These are phyloP conservation scores for Chimonanthus salicifolius DNA, from an alignment of 164 flowering plant genomes.

Conservation along the genomic window DNA sequence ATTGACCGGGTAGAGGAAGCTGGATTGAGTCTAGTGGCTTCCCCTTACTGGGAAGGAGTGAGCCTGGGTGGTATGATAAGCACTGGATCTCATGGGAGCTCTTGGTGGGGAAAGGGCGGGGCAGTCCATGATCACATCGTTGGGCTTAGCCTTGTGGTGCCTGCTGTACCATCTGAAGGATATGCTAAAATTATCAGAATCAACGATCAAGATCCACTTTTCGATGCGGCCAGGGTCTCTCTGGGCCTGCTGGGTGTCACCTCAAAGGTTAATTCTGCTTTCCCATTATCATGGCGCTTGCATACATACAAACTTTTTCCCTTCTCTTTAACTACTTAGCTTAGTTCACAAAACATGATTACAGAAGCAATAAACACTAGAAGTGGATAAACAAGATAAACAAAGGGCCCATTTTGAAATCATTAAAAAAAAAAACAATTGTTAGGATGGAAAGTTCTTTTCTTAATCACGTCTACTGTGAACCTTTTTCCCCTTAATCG, in stretches of 20 bases:
- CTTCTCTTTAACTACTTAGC: no score
- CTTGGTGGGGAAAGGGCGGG: conserved; percentile 88
- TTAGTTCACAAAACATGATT: no score
- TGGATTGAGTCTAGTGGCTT: conserved; percentile 67
- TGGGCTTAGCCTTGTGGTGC: conserved; percentile 56
- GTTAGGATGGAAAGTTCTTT: no score
- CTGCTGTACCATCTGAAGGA: conserved; percentile 48
- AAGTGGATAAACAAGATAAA: no score
- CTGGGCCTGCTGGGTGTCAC: conserved; percentile 71
- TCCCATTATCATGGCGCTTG: no score
- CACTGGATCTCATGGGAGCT: conserved; percentile 83
- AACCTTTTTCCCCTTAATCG: no score
- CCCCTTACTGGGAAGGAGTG: conserved; percentile 93
- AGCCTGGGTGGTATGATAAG: conserved; percentile 79
- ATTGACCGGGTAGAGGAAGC: conserved; percentile 52
- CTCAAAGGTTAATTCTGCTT: conserved; percentile 51
- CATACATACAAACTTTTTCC: no score
- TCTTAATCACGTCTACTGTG: no score
- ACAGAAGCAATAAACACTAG: no score
- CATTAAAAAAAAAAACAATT: no score
- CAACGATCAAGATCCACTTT: conserved; percentile 27
- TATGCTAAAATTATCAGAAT: conserved; percentile 48
- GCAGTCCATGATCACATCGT: conserved; percentile 77
- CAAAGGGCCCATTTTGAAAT: no score
- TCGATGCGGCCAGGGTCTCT: conserved; percentile 67